Evolutionary conservation across 257 asterid species (phyloP), one percentile per base, ranked within the genome.

Genomic region (Galeopsis tetrahit): DNA sequence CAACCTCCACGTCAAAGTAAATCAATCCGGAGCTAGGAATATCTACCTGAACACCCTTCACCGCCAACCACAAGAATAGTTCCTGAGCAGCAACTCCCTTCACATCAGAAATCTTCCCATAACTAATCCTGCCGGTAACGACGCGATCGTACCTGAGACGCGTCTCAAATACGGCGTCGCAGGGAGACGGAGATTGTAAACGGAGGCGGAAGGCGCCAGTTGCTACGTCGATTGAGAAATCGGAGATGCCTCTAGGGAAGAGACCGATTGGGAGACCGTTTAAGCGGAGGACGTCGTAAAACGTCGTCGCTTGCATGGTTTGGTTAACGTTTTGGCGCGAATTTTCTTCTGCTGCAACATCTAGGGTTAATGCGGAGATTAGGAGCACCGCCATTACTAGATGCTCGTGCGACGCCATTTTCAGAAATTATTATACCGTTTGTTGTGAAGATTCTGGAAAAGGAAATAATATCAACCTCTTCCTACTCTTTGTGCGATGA

Each of bases 1-100:
- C 90, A 73, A 87, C 88, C 10, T 88, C 92, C 3, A 81, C 96
- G 38, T 91, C 96, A 63, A 89, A 89, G 68, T 89, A 89, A 75
- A 92, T 89, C 92, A 92, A 85, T 0, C 96, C 96, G 10, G 97
- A 86, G 80, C 93, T 88, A 2, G 97, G 97, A 53, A 88, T 66
- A 75, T 92, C 97, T 28, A 89, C 97, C 78, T 72, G 81, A 31
- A 92, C 85, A 7, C 78, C 81, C 75, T 84, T 83, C 43, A 91
- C 96, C 10, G 95, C 87, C 34, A 89, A 79, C 97, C 97, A 91
- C 14, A 91, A 80, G 59, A 91, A 89, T 35, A 91, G 79, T 13
- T 91, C 96, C 82, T 85, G 79, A 1, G 96, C 86, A 0, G 90
- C 80, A 8, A 91, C 79, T 15, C 97, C 97, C 1, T 89, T 82